Evolutionary conservation across 257 asterid species (phyloP).

Genomic region (Nicotiana benthamiana): DNA sequence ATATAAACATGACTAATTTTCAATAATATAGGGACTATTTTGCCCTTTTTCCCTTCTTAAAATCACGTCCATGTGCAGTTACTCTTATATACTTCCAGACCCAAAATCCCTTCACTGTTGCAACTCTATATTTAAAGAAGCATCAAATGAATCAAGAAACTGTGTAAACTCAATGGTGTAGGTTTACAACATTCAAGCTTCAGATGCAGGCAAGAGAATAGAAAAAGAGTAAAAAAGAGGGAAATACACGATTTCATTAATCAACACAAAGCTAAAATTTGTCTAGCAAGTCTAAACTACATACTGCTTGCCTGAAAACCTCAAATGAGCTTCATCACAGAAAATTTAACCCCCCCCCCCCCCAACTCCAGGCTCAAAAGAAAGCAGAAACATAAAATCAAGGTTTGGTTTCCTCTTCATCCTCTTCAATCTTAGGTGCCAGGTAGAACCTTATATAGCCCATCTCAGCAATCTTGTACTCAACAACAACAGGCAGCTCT

Average conservation of each 20-base stretch:
- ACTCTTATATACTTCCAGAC: background rate
- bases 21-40: too few species aligned
- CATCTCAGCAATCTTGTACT: slow-evolving; percentile 92
- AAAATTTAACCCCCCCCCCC: background rate
- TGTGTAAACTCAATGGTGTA: background rate
- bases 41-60: too few species aligned
- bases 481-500: slow-evolving; percentile 84
- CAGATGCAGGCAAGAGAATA: background rate
- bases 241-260: background rate
- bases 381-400: slow-evolving; percentile 14
- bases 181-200: background rate
- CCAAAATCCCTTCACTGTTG: background rate
- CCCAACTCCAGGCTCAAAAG: background rate
- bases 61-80: background rate
- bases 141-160: background rate
- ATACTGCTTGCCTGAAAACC: background rate
- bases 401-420: slow-evolving; percentile 61
- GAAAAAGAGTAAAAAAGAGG: background rate
- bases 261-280: background rate
- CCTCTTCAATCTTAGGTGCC: slow-evolving; percentile 94
- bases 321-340: background rate
- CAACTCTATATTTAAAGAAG: background rate
- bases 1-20: too few species aligned
- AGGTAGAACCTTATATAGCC: slow-evolving; percentile 72
- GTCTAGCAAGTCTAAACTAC: slow-evolving; percentile 1